A percentile compares a stretch with the other conserved stretches of the same genome.
Evolutionary conservation across 805 yeast species (phyloP).

Genomic region (Cyberlindnera bimundalis): DNA sequence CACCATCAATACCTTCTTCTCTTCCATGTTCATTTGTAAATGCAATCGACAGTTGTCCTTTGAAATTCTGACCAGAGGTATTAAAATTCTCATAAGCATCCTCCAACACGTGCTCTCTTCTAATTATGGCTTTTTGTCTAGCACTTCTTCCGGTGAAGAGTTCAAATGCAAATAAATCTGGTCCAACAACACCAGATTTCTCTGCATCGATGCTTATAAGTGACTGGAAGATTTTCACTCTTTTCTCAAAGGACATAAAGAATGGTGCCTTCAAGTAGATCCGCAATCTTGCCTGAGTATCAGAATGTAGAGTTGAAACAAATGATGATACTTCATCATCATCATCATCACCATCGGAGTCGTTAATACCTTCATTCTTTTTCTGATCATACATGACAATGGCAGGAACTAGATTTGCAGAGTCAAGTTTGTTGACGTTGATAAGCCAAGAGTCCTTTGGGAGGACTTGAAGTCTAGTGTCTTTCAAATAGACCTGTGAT

Average conservation of each 20-base stretch:
- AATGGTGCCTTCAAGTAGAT: conserved; percentile 69
- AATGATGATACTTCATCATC: conserved; percentile 5
- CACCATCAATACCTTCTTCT: conserved; percentile 96
- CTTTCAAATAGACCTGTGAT: conserved; percentile 62
- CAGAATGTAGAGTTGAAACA: conserved; percentile 13
- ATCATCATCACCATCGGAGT: conserved; percentile 26
- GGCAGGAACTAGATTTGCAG: conserved; percentile 34
- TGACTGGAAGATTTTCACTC: conserved; percentile 71
- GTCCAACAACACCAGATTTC: conserved; percentile 18
- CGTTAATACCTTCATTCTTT: conserved; percentile 21
- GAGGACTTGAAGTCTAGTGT: conserved; percentile 56
- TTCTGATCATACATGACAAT: conserved; percentile 43
- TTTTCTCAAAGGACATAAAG: conserved; percentile 67
- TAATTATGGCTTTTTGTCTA: conserved; percentile 45
- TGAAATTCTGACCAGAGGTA: conserved; percentile 52
- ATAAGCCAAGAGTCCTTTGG: conserved; percentile 53
- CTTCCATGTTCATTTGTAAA: conserved; percentile 70
- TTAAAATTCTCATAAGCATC: conserved; percentile 69
- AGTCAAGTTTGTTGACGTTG: conserved; percentile 28
- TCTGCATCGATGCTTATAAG: conserved; percentile 54
- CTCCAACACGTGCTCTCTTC: conserved; percentile 66
- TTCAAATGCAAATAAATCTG: not conserved
- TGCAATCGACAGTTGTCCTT: conserved; percentile 55
- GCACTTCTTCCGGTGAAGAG: not conserved
- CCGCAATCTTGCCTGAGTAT: conserved; percentile 36